A percentile compares a stretch with the other conserved stretches of the same genome.
Evolutionary conservation across 331 rosid species (phyloP).

Genomic region (Malus hybrid): DNA sequence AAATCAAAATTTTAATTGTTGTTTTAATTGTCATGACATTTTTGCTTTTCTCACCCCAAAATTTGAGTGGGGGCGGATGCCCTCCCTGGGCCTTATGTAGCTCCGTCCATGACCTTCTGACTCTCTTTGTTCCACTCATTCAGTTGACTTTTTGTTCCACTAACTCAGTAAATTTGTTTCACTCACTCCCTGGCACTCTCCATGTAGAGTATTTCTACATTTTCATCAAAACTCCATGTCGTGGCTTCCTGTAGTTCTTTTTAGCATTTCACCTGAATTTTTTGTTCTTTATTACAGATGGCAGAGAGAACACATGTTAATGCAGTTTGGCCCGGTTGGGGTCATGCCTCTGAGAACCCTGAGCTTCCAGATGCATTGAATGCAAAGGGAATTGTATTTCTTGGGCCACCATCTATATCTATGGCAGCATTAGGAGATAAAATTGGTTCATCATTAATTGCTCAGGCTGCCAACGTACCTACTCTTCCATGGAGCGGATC

Average conservation of each 20-base stretch:
- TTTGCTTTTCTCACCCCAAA: no score
- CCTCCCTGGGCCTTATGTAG: no score
- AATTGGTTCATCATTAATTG: constrained; percentile 97
- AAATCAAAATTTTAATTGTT: no score
- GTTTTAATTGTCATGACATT: no score
- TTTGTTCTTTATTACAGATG: constrained; percentile 42
- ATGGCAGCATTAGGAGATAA: constrained; percentile 99
- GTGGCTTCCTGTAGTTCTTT: not conserved
- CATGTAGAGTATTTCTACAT: not conserved
- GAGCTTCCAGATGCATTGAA: constrained; percentile 94
- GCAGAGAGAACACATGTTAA: constrained; percentile 96
- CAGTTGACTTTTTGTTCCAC: no score
- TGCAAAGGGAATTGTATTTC: constrained; percentile 86
- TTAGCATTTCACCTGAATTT: constrained; percentile 8
- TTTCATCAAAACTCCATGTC: not conserved
- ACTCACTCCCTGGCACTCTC: not conserved
- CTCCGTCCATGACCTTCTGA: not conserved
- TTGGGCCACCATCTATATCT: constrained; percentile 88
- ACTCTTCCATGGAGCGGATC: constrained; percentile 99
- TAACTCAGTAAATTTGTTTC: not conserved
- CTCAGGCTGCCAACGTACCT: constrained; percentile 96
- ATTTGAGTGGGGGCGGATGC: no score
- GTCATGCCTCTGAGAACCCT: constrained; percentile 98
- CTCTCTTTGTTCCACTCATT: not conserved
- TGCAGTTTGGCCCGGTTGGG: constrained; percentile 99